These are phyloP conservation scores for Nakazawaea wickerhamii DNA, from an alignment of 805 yeast genomes.

Conservation along the genomic window DNA sequence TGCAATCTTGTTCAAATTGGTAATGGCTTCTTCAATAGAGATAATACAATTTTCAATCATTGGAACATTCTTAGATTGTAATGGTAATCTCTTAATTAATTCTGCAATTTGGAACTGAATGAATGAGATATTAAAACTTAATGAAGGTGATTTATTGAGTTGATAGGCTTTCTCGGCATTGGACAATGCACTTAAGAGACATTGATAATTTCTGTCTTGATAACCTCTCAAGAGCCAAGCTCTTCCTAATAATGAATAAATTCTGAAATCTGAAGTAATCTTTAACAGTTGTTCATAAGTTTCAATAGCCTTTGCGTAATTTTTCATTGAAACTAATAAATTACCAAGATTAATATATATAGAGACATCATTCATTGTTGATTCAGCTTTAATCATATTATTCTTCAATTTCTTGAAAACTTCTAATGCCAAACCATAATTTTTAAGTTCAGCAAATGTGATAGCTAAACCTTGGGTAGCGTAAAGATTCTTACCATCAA, in stretches of 20 bases:
- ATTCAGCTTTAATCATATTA: slow-evolving; percentile 14
- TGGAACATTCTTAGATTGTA: slow-evolving; percentile 52
- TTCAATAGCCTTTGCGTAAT: slow-evolving; percentile 82
- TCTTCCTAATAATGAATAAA: slow-evolving; percentile 71
- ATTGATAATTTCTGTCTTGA: slow-evolving; percentile 58
- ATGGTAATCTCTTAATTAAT: slow-evolving; percentile 56
- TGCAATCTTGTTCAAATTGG: slow-evolving; percentile 51
- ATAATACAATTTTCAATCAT: slow-evolving; percentile 53
- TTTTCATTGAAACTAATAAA: slow-evolving; percentile 75
- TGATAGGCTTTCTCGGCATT: slow-evolving; percentile 54
- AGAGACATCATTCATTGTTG: slow-evolving; percentile 73
- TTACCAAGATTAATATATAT: slow-evolving; percentile 86
- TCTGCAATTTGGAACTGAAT: slow-evolving; percentile 86
- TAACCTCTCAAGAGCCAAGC: slow-evolving; percentile 83
- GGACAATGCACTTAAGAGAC: slow-evolving; percentile 55
- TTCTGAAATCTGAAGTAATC: slow-evolving; percentile 59
- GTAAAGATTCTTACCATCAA: slow-evolving; percentile 82
- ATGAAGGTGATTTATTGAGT: slow-evolving; percentile 35
- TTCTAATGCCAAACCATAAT: slow-evolving; percentile 71
- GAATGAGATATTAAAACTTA: slow-evolving; percentile 76
- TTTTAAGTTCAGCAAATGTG: slow-evolving; percentile 79
- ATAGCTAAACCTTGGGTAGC: slow-evolving; percentile 99
- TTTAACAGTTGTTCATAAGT: slow-evolving; percentile 77
- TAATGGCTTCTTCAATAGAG: slow-evolving; percentile 60
- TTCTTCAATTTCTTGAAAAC: slow-evolving; percentile 87